Percentiles rank a stretch among this genome's conserved stretches.
phyloP scores from a whole-genome alignment of 164 flowering plant species.

The Dillenia suffruticosa region DNA sequence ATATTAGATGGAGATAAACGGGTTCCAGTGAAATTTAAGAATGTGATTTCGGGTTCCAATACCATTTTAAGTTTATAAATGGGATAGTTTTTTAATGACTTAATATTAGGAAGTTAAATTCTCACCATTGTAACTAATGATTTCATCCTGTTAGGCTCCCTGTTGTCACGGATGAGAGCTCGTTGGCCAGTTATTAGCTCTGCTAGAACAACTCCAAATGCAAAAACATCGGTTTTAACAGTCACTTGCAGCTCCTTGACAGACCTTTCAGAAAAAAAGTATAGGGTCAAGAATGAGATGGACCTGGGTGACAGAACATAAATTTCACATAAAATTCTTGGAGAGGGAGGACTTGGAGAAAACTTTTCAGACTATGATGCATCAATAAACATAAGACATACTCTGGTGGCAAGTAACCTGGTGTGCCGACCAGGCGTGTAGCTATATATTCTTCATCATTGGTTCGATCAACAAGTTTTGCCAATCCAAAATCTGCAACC shows the following conservation, averaged over 20 bases:
- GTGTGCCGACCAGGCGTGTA: slow-evolving; percentile 78
- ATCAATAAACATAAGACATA: too few species aligned
- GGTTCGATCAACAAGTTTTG: slow-evolving; percentile 58
- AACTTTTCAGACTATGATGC: too few species aligned
- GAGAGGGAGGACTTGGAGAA: too few species aligned
- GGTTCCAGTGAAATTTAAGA: too few species aligned
- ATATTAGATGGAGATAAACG: too few species aligned
- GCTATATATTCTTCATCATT: slow-evolving; percentile 54
- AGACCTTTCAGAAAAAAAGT: slow-evolving; percentile 33
- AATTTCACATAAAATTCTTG: too few species aligned
- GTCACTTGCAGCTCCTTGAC: slow-evolving; percentile 70
- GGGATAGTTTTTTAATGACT: too few species aligned
- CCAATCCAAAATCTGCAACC: slow-evolving; percentile 88
- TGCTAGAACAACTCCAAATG: slow-evolving; percentile 75
- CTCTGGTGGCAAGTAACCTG: slow-evolving; percentile 9
- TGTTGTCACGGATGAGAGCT: slow-evolving; percentile 53
- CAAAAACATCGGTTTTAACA: slow-evolving; percentile 64
- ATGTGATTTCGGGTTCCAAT: too few species aligned
- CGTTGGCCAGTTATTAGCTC: slow-evolving; percentile 73
- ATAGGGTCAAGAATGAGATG: neutral
- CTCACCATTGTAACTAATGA: slow-evolving; percentile 64
- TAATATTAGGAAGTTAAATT: slow-evolving; percentile 1
- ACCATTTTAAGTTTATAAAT: too few species aligned
- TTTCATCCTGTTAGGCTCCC: slow-evolving; percentile 56
- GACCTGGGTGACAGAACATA: too few species aligned